Conservation (phyloP, 768 basidiomycete species). For the Boletus pseudopeckii region DNA sequence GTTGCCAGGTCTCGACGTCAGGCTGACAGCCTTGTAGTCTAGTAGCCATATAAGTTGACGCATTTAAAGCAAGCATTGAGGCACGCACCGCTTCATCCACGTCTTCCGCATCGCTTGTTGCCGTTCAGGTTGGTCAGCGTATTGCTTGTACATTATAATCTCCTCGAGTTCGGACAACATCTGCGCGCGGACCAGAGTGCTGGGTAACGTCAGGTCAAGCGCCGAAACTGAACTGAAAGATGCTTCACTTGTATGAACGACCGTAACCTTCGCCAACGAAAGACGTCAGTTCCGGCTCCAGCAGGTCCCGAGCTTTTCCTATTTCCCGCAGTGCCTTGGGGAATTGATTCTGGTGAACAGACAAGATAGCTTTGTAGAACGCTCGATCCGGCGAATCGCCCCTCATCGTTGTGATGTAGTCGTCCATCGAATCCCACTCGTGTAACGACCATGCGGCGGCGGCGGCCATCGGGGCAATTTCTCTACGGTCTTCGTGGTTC, state of each 20-base stretch:
- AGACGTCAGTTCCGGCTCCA: constrained; percentile 87
- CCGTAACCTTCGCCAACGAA: constrained; percentile 96
- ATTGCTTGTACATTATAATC: constrained; percentile 93
- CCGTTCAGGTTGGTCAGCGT: constrained; percentile 90
- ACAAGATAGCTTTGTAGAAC: constrained; percentile 94
- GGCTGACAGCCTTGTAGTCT: constrained; percentile 95
- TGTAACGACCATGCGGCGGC: constrained; percentile 96
- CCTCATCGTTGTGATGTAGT: constrained; percentile 93
- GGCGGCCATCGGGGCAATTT: constrained; percentile 95
- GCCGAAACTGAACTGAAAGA: not conserved
- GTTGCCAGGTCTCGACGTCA: constrained; percentile 99
- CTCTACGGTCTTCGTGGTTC: constrained; percentile 75
- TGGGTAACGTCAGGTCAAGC: constrained; percentile 32
- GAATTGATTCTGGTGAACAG: constrained; percentile 96
- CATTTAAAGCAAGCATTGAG: not conserved
- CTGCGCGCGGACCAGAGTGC: constrained; percentile 95
- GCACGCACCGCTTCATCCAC: constrained; percentile 88
- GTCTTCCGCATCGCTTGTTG: constrained; percentile 88
- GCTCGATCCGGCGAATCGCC: constrained; percentile 88
- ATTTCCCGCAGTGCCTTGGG: constrained; percentile 87
- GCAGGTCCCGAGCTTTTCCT: constrained; percentile 84
- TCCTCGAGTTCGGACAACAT: constrained; percentile 98
- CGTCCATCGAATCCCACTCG: constrained; percentile 98
- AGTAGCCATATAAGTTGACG: constrained; percentile 1
- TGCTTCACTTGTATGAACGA: constrained; percentile 89